Base-by-base conservation (phyloP, 306 rosid genomes). In the Citrullus mucosospermus region DNA sequence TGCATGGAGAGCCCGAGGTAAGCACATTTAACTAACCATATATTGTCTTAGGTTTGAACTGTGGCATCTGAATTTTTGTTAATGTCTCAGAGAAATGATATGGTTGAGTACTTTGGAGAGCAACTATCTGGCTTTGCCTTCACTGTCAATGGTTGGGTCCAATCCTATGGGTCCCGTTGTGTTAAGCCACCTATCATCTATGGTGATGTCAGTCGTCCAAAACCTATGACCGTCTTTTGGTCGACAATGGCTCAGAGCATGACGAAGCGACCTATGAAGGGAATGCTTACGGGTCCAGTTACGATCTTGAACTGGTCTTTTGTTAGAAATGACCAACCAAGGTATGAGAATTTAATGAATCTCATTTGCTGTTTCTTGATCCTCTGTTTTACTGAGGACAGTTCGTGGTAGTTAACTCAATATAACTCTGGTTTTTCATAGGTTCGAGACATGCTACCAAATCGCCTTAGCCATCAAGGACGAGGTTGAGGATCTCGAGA, bases 41-140 rank as follows among this genome's bases (percentile, higher is more conserved):
- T 20, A 34, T 74, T 55, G 53, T 17, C 53, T 8, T 10, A 46
- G 48, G 43, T 39, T 28, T 15, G 46, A 50, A 73, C 12, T 73
- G 39, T 15, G 46, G 61, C 59, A 73, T 51, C 78, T 73, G 9
- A 51, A 66, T 22, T 30, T 73, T 12, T 30, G 61, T 15, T 32
- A 16, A 51, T 53, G 43, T 51, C 61, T 30, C 85, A 93, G 96
- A 91, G 97, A 86, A 93, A 93, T 77, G 96, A 93, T 79, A 93
- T 93, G 97, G 96, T 93, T 86, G 97, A 91, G 87, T 93, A 93
- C 84, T 93, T 93, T 28, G 96, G 96, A 76, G 96, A 91, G 90
- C 98, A 95, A 86, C 81, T 93, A 66, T 91, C 96, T 67, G 94
- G 96, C 53, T 93, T 93, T 82, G 91, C 96, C 81, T 93, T 93